Evolutionary conservation across 2,329 filamentous ascomycete genomes (phyloP), one percentile per base, ranked within the genome.

Genomic region (Penicillium janthinellum): DNA sequence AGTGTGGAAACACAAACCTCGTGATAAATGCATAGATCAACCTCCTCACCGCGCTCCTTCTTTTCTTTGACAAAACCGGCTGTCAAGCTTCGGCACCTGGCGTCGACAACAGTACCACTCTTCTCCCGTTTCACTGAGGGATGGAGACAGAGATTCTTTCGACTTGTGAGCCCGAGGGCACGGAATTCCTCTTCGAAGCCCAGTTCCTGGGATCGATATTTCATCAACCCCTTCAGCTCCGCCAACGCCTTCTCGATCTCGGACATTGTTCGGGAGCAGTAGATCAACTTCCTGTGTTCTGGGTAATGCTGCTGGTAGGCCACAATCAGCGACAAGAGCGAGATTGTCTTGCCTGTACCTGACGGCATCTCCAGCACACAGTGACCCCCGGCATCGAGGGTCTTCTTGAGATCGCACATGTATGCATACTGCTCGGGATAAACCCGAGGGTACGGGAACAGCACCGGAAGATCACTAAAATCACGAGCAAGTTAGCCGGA

Each of bases 291-390:
- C 57, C 96, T 85, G 70, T 95, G 91, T 73, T 96, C 92, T 3
- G 93, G 92, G 71, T 94, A 93, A 74, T 93, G 89, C 74, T 95
- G 91, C 77, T 99, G 96, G 71, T 99, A 99, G 44, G 95, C 94
- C 59, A 99, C 88, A 71, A 99, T 99, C 68, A 99, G 85, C 0
- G 95, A 97, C 47, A 99, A 82, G 4, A 99, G 83, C 10, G 95
- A 97, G 28, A 99, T 91, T 0, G 95, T 99, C 82, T 99, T 99
- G 62, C 95, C 95, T 25, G 95, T 99, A 45, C 95, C 95, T 60
- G 95, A 99, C 77, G 95, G 95, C 95, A 99, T 99, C 80, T 99
- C 95, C 69, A 99, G 81, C 22, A 99, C 94, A 76, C 93, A 97
- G 79, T 99, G 92, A 62, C 95, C 96, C 54, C 91, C 91, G 20